phyloP scores from a whole-genome alignment of 1,139 yeast species.

The Saccharomyces hybrid region DNA sequence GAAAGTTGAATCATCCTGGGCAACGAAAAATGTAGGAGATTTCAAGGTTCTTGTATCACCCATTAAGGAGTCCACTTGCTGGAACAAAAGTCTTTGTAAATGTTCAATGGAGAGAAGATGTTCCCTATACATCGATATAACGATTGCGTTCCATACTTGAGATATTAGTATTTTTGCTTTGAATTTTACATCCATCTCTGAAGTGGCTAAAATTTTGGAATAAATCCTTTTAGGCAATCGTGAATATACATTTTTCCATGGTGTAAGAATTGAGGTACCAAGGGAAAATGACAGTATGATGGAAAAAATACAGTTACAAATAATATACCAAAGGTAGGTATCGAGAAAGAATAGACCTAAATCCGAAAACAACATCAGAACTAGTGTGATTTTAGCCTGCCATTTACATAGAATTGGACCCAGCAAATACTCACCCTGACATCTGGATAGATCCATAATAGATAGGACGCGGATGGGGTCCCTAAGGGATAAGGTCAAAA shows the following conservation, averaged over 20 bases:
- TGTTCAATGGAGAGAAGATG: slow-evolving; percentile 71
- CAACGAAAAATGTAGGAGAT: slow-evolving; percentile 63
- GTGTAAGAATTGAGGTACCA: slow-evolving; percentile 77
- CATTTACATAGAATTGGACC: slow-evolving; percentile 48
- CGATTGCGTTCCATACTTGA: slow-evolving; percentile 74
- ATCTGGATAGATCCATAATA: slow-evolving; percentile 50
- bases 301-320: slow-evolving; percentile 71
- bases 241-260: slow-evolving; percentile 77
- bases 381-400: slow-evolving; percentile 53
- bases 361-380: slow-evolving; percentile 55
- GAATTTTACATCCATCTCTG: slow-evolving; percentile 42
- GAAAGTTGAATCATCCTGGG: slow-evolving; percentile 66
- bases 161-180: slow-evolving; percentile 49
- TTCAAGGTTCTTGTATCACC: slow-evolving; percentile 37
- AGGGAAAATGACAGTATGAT: slow-evolving; percentile 58
- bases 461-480: slow-evolving; percentile 71
- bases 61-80: slow-evolving; percentile 37
- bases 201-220: slow-evolving; percentile 52
- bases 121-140: slow-evolving; percentile 69
- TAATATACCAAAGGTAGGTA: slow-evolving; percentile 83
- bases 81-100: slow-evolving; percentile 52
- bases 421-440: slow-evolving; percentile 50
- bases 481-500: slow-evolving; percentile 65
- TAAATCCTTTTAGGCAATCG: slow-evolving; percentile 67
- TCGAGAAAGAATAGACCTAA: slow-evolving; percentile 71